phyloP scores from a whole-genome alignment of 441 rosid species.

The Brassica hybrid region DNA sequence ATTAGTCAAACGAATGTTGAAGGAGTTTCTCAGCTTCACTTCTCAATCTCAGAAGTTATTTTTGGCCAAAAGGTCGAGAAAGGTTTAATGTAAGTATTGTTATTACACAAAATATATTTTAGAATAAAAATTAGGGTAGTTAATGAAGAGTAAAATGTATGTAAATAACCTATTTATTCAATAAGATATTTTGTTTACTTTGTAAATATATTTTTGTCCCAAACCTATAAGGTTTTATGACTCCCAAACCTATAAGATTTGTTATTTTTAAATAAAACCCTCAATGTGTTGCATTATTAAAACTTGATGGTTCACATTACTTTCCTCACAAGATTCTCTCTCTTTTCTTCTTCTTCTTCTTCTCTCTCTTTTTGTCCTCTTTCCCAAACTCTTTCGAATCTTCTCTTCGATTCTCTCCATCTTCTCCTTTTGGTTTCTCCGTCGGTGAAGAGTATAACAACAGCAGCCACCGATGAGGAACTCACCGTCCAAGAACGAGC shows the following conservation, averaged over 20 bases:
- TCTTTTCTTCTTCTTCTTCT: too few relatives aligned
- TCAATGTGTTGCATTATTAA: slow-evolving; percentile 13
- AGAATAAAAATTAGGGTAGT: too few relatives aligned
- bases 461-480: slow-evolving; percentile 31
- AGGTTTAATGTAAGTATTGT: neutral
- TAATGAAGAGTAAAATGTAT: too few relatives aligned
- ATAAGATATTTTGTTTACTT: too few relatives aligned
- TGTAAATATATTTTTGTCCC: neutral
- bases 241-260: slow-evolving; percentile 1
- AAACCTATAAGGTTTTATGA: neutral
- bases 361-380: neutral
- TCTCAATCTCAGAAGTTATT: neutral
- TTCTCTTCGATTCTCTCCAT: neutral
- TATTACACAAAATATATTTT: too few relatives aligned
- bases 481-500: slow-evolving; percentile 33
- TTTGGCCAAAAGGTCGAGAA: neutral
- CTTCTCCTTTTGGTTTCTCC: neutral
- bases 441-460: neutral
- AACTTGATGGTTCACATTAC: slow-evolving; percentile 13
- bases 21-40: too few relatives aligned
- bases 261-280: slow-evolving; percentile 1
- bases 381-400: slow-evolving; percentile 13
- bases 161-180: too few relatives aligned
- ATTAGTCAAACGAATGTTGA: too few relatives aligned
- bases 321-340: slow-evolving; percentile 33